Evolutionary conservation across 2,329 filamentous ascomycete species (phyloP).

Genomic region (Aotearoamyces nothofagi): DNA sequence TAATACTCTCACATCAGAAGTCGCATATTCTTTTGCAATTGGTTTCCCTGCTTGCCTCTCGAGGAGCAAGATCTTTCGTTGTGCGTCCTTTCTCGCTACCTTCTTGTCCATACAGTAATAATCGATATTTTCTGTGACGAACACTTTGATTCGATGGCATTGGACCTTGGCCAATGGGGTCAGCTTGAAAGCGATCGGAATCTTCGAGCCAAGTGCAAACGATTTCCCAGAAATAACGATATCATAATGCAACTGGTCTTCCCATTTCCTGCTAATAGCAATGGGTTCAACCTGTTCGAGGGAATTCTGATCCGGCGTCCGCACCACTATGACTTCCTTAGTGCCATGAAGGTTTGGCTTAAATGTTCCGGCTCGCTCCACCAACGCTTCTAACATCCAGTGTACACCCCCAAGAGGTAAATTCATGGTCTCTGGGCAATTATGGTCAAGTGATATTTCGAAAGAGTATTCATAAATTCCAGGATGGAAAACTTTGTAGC

Average conservation of each 20-base stretch:
- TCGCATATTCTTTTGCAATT: conserved; percentile 46
- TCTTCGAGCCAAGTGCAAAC: conserved; percentile 54
- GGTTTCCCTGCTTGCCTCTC: conserved; percentile 54
- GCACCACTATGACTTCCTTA: conserved; percentile 52
- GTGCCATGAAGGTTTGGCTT: conserved; percentile 50
- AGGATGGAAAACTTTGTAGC: conserved; percentile 51
- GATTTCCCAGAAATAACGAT: conserved; percentile 68
- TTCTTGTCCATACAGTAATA: conserved; percentile 55
- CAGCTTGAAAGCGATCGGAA: conserved; percentile 63
- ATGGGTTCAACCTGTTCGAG: conserved; percentile 61
- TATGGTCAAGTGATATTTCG: conserved; percentile 69
- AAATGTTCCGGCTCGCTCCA: conserved; percentile 58
- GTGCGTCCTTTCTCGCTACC: conserved; percentile 51
- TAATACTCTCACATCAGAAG: conserved; percentile 49
- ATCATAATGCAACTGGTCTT: conserved; percentile 62
- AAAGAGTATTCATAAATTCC: conserved; percentile 38
- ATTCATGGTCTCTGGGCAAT: conserved; percentile 56
- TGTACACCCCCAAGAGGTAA: conserved; percentile 55
- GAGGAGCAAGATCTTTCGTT: conserved; percentile 52
- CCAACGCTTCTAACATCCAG: conserved; percentile 53
- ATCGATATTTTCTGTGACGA: conserved; percentile 57
- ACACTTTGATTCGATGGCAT: conserved; percentile 60
- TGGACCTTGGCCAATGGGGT: conserved; percentile 61
- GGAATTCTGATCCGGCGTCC: conserved; percentile 54
- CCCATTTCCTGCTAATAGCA: conserved; percentile 62